phyloP scores from a whole-genome alignment of 225 moss, liverwort and hornwort genomes.

The Anthoceros angustus region DNA sequence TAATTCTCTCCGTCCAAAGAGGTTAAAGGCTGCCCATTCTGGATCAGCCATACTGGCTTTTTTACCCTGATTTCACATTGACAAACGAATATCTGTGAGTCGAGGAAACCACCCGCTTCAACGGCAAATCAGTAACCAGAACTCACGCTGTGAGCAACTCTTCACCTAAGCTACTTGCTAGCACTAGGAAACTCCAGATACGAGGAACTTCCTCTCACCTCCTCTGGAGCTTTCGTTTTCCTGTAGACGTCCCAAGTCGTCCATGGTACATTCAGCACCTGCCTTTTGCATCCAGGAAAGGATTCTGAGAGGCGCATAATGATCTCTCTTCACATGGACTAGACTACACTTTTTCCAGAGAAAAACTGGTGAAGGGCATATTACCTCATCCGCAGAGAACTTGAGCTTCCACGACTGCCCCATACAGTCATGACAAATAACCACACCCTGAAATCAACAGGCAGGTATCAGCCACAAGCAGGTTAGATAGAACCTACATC shows the following conservation, averaged over 20 bases:
- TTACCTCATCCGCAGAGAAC: constrained; percentile 65
- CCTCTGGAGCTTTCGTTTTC: constrained; percentile 40
- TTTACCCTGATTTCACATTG: constrained; percentile 19
- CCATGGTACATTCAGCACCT: constrained; percentile 87
- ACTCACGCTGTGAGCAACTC: too few species aligned
- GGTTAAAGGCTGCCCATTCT: constrained; percentile 32
- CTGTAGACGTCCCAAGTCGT: constrained; percentile 75
- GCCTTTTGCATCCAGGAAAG: constrained; percentile 18
- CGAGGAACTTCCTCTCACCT: constrained; percentile 26
- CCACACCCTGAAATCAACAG: constrained; percentile 43
- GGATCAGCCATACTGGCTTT: constrained; percentile 40
- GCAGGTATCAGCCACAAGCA: background rate
- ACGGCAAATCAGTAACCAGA: too few species aligned
- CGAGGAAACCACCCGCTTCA: too few species aligned
- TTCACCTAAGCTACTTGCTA: too few species aligned
- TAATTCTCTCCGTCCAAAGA: constrained; percentile 54
- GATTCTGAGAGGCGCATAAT: background rate
- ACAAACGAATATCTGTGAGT: too few species aligned
- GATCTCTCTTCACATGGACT: too few species aligned
- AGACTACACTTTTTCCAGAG: too few species aligned
- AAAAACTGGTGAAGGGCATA: background rate
- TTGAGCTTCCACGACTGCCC: constrained; percentile 80
- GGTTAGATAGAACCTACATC: background rate
- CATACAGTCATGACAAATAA: constrained; percentile 53
- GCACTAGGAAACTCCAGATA: background rate